Evolutionary conservation across 768 basidiomycete genomes (phyloP).

Genomic region (Mycena crocata): DNA sequence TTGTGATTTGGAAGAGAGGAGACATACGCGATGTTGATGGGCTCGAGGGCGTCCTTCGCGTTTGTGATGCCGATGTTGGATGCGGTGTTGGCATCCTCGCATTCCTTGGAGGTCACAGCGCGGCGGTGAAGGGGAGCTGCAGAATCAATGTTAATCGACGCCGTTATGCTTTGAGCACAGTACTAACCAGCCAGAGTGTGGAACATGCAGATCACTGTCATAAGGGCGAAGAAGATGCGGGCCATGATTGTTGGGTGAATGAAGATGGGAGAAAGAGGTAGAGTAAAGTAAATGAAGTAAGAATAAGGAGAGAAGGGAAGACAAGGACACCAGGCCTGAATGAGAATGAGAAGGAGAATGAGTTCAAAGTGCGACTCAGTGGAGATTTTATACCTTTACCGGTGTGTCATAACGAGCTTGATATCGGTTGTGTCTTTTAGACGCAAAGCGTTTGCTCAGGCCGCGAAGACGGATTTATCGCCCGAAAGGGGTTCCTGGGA

Average conservation of each 20-base stretch:
- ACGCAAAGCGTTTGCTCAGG: too few relatives aligned
- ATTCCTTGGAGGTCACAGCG: not conserved
- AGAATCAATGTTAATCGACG: not conserved
- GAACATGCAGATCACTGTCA: conserved; percentile 4
- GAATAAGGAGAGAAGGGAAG: too few relatives aligned
- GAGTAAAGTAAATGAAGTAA: too few relatives aligned
- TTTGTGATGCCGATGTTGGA: not conserved
- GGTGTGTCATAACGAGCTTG: too few relatives aligned
- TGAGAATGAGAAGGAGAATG: too few relatives aligned
- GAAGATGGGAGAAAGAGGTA: too few relatives aligned
- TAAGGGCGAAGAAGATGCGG: conserved; percentile 7
- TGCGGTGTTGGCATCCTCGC: not conserved
- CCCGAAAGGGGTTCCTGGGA: too few relatives aligned
- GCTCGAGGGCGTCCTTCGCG: not conserved
- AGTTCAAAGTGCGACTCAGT: too few relatives aligned
- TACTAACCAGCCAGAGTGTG: conserved; percentile 9
- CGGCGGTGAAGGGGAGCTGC: conserved; percentile 13
- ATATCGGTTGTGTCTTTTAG: too few relatives aligned
- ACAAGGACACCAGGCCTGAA: too few relatives aligned
- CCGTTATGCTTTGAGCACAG: not conserved
- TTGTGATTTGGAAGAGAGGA: not conserved
- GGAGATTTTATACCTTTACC: too few relatives aligned
- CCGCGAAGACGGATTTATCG: too few relatives aligned
- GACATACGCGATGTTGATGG: conserved; percentile 16
- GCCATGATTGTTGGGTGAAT: not conserved